Evolutionary conservation across 2,329 filamentous ascomycete genomes (phyloP).

Genomic region (Laburnicola sp.): DNA sequence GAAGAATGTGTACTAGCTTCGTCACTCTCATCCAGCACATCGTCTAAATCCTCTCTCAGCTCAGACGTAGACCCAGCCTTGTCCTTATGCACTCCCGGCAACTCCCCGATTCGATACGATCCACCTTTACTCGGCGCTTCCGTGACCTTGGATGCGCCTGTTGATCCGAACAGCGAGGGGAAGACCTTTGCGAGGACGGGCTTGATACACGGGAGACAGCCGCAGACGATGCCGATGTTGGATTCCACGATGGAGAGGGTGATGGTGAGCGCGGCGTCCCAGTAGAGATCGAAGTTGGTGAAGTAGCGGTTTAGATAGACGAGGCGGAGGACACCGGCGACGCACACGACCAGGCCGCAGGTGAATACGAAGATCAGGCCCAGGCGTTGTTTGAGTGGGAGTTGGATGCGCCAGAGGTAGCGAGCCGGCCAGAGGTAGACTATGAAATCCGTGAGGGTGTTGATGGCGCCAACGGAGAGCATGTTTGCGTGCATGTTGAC

Average conservation of each 20-base stretch:
- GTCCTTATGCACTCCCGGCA: background rate
- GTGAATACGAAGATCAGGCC: constrained; percentile 7
- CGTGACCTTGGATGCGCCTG: background rate
- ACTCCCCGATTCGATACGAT: background rate
- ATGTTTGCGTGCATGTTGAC: constrained; percentile 8
- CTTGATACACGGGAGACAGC: constrained; percentile 6
- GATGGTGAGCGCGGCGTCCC: constrained; percentile 5
- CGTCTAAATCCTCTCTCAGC: background rate
- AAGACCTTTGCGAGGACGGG: background rate
- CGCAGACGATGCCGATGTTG: constrained; percentile 7
- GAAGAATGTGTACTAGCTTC: background rate
- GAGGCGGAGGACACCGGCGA: constrained; percentile 3
- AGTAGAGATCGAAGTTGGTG: constrained; percentile 1
- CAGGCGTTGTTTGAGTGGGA: constrained; percentile 6
- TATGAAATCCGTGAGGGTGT: constrained; percentile 2
- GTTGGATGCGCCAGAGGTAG: constrained; percentile 4
- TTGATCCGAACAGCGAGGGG: background rate
- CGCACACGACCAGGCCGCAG: constrained; percentile 3
- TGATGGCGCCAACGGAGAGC: constrained; percentile 6
- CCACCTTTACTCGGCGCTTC: background rate
- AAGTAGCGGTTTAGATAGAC: constrained; percentile 5
- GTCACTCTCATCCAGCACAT: background rate
- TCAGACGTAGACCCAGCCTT: background rate
- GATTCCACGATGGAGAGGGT: constrained; percentile 3
- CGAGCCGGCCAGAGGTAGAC: constrained; percentile 6